Evolutionary conservation across 1,284 basidiomycete genomes (phyloP).

Genomic region (Boletus semigastroideus): DNA sequence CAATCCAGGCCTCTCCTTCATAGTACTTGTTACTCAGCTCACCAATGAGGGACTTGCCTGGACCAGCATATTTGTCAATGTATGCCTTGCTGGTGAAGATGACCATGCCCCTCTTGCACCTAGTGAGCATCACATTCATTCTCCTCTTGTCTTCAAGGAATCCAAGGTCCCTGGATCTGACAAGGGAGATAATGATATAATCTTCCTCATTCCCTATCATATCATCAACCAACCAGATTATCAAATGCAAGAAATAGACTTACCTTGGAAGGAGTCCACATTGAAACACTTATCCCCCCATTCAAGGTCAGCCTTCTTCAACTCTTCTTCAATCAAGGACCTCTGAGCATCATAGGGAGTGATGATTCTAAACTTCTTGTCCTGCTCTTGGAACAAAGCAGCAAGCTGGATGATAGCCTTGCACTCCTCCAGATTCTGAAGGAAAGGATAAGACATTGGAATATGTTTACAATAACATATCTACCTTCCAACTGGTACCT

Average conservation of each 20-base stretch:
- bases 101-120: conserved; percentile 69
- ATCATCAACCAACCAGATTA: conserved; percentile 6
- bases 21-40: conserved; percentile 23
- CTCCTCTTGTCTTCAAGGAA: conserved; percentile 57
- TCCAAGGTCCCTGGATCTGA: conserved; percentile 56
- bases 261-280: conserved; percentile 69
- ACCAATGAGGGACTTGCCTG: conserved; percentile 33
- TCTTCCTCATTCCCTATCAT: conserved; percentile 59
- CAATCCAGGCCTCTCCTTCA: conserved; percentile 27
- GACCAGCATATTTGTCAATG: conserved; percentile 47
- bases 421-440: conserved; percentile 52
- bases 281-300: conserved; percentile 64
- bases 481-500: conserved; percentile 47
- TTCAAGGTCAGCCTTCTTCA: conserved; percentile 45
- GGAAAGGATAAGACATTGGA: not conserved
- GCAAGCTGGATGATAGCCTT: conserved; percentile 48
- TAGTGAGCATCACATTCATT: conserved; percentile 69
- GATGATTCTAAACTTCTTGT: conserved; percentile 55
- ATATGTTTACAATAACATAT: conserved; percentile 12
- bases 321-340: conserved; percentile 44
- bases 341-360: conserved; percentile 73
- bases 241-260: conserved; percentile 13
- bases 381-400: conserved; percentile 41
- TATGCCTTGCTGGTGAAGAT: conserved; percentile 60
- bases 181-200: conserved; percentile 59